Base-by-base conservation (phyloP, 2,329 filamentous ascomycete species). In the Bipolaris oryzae region DNA sequence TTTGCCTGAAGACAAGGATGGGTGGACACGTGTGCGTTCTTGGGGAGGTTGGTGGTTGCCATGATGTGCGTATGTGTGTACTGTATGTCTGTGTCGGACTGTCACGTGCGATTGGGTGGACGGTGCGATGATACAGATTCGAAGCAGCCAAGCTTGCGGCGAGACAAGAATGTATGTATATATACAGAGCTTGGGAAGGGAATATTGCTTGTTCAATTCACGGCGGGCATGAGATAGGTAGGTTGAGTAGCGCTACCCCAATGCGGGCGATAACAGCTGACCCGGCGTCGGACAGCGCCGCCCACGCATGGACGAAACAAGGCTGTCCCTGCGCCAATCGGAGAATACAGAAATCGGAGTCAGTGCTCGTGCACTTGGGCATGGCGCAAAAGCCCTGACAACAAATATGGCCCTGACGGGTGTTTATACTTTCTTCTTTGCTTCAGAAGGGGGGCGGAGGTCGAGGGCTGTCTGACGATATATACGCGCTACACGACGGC, bases 1-100 rank as follows among this genome's bases (percentile, higher is more conserved):
- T 98, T 98, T 67, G 90, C 91, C 68, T 85, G 83, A 39, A 97
- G 83, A 77, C 91, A 96, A 34, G 94, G 94, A 77, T 98, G 94
- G 15, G 81, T 81, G 37, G 92, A 96, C 74, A 96, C 80, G 79
- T 95, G 91, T 34, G 86, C 80, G 71, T 87, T 87, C 47, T 76
- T 61, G 16, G 84, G 83, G 31, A 84, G 75, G 52, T 71, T 62
- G 33, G 84, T 75, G 52, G 71, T 61, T 35, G 75, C 60, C 73
- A 76, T 77, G 34, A 10, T 38, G 31, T 18, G 10, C 35, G 16
- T 45, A 20, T 49, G n/a, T 18, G 28, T 35, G n/a, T 25, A 9
- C 21, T 21, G 25, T 49, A 13, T 3, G 9, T 5, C 18, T 39
- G 18, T 15, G n/a, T 35, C 25, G 2, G 4, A 20, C 2, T n/a